phyloP scores from a whole-genome alignment of 768 basidiomycete genomes.

The Tremella yokohamensis region DNA sequence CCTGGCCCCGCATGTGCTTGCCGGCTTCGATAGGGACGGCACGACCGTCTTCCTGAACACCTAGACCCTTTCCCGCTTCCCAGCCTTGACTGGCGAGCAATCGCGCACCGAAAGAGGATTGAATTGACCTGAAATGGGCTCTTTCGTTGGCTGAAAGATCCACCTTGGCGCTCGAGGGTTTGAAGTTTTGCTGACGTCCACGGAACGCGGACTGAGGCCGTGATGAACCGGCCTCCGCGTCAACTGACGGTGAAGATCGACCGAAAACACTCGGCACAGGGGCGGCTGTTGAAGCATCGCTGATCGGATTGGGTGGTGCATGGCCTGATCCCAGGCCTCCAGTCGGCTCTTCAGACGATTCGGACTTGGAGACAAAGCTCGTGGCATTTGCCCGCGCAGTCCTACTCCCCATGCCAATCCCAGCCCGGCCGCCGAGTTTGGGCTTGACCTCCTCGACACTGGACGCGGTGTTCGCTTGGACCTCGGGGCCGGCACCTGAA shows the following conservation, averaged over 20 bases:
- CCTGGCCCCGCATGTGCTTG: constrained; percentile 39
- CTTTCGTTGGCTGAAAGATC: constrained; percentile 65
- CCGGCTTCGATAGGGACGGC: constrained; percentile 48
- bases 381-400: constrained; percentile 25
- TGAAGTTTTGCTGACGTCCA: constrained; percentile 25
- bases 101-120: constrained; percentile 74
- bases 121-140: constrained; percentile 77
- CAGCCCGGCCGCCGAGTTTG: constrained; percentile 14
- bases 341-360: neutral
- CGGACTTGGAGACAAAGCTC: neutral
- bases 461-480: neutral
- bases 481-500: neutral
- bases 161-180: constrained; percentile 41
- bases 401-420: constrained; percentile 26
- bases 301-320: constrained; percentile 34
- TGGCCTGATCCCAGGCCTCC: constrained; percentile 30
- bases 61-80: constrained; percentile 60
- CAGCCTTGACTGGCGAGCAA: constrained; percentile 96
- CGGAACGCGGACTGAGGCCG: constrained; percentile 13
- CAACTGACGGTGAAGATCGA: constrained; percentile 1
- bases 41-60: constrained; percentile 42
- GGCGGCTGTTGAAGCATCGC: constrained; percentile 16
- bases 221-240: constrained; percentile 14
- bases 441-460: neutral
- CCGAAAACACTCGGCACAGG: constrained; percentile 26